A percentile compares a stretch with the other conserved stretches of the same genome.
These are phyloP conservation scores for Diaporthe nobilis DNA, from an alignment of 2,329 filamentous ascomycete genomes.

Conservation along the genomic window DNA sequence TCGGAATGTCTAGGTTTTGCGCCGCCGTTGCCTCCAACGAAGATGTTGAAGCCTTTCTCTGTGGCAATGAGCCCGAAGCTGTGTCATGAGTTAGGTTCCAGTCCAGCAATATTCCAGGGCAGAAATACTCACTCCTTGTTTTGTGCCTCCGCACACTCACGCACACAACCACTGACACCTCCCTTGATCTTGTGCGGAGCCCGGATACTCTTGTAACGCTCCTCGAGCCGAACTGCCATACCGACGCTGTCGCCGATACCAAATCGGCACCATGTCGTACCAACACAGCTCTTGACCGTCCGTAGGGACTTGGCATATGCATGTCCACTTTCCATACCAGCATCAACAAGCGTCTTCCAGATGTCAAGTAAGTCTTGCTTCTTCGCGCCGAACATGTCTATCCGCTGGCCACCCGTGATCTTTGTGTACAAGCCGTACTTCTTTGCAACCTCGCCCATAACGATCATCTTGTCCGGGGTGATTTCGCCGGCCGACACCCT, in stretches of 20 bases:
- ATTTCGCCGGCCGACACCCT: constrained; percentile 89
- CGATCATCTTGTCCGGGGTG: constrained; percentile 86
- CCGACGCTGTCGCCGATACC: constrained; percentile 92
- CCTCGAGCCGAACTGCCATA: constrained; percentile 88
- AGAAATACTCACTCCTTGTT: constrained; percentile 80
- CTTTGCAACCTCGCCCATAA: constrained; percentile 86
- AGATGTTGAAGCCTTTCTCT: constrained; percentile 94
- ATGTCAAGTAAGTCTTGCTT: constrained; percentile 89
- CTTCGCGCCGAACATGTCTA: constrained; percentile 92
- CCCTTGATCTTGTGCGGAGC: constrained; percentile 92
- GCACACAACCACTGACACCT: constrained; percentile 90
- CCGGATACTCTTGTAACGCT: constrained; percentile 93
- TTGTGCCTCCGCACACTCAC: constrained; percentile 92
- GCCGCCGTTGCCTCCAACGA: constrained; percentile 90
- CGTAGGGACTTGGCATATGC: constrained; percentile 91
- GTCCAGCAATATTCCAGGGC: too few species aligned
- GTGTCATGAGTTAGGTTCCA: constrained; percentile 38
- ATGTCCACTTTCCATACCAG: constrained; percentile 91
- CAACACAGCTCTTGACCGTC: constrained; percentile 93
- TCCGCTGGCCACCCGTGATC: constrained; percentile 91
- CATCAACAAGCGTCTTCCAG: constrained; percentile 84
- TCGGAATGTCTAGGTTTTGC: constrained; percentile 87
- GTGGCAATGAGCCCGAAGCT: constrained; percentile 92
- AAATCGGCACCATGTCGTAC: constrained; percentile 91
- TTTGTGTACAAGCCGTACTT: constrained; percentile 90